Evolutionary conservation across 345 rosid genomes (phyloP).

Genomic region (Aethionema arabicum): DNA sequence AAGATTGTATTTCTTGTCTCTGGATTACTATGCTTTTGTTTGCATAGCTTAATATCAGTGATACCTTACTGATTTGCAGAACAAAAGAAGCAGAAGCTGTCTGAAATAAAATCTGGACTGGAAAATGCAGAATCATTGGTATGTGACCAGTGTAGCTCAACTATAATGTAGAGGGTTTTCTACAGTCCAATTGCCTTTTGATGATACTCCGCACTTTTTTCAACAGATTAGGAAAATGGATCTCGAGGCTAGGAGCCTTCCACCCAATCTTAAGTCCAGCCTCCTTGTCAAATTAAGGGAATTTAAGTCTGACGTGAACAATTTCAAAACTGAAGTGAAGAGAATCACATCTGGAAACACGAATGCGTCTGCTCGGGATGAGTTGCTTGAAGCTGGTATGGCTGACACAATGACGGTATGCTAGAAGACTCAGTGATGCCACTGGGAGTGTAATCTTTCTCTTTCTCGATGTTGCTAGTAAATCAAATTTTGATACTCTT

Average conservation of each 20-base stretch:
- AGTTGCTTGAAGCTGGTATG: slow-evolving; percentile 73
- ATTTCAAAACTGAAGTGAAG: slow-evolving; percentile 69
- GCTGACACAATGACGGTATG: slow-evolving; percentile 64
- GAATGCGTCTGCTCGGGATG: slow-evolving; percentile 64
- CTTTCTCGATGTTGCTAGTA: background rate
- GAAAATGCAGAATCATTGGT: slow-evolving; percentile 87
- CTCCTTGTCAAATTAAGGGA: slow-evolving; percentile 83
- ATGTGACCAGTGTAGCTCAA: background rate
- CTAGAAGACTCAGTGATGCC: background rate
- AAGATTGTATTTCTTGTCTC: too few relatives aligned
- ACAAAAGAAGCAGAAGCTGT: slow-evolving; percentile 75
- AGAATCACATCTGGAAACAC: slow-evolving; percentile 53
- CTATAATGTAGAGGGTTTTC: background rate
- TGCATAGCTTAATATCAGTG: background rate
- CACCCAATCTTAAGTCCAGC: slow-evolving; percentile 57
- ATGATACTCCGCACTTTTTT: background rate
- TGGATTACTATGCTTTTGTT: background rate
- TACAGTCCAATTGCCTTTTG: background rate
- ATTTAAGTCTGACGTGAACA: slow-evolving; percentile 82
- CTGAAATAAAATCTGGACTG: slow-evolving; percentile 61
- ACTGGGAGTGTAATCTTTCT: background rate
- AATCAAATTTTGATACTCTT: background rate
- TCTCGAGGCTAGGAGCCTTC: slow-evolving; percentile 82
- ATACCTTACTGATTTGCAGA: slow-evolving; percentile 45
- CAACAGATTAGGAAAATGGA: slow-evolving; percentile 81